phyloP scores from a whole-genome alignment of 2,329 filamentous ascomycete species.

The Dactylonectria macrodidyma region DNA sequence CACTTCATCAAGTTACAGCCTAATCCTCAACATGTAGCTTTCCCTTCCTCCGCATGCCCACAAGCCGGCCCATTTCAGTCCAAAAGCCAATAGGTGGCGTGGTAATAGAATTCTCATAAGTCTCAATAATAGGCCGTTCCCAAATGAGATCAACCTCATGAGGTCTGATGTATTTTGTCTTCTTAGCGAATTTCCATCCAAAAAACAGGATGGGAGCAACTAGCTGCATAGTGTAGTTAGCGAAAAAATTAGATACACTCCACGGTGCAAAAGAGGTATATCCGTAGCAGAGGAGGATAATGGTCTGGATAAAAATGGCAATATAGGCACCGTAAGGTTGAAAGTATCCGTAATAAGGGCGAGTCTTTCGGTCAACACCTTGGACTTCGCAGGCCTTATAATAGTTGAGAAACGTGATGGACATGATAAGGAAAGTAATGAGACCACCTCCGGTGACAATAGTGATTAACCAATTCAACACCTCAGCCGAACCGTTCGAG shows the following conservation, averaged over 20 bases:
- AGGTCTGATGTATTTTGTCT: conserved; percentile 67
- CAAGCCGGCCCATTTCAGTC: conserved; percentile 62
- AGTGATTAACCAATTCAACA: conserved; percentile 68
- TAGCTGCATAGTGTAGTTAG: conserved; percentile 72
- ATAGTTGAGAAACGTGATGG: conserved; percentile 62
- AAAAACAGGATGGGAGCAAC: conserved; percentile 68
- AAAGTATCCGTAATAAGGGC: conserved; percentile 72
- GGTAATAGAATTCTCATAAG: conserved; percentile 69
- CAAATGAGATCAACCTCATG: conserved; percentile 72
- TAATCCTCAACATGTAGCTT: conserved; percentile 21
- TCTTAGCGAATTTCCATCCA: conserved; percentile 75
- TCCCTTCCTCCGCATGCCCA: conserved; percentile 37
- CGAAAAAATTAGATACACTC: conserved; percentile 63
- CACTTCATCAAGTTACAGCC: neutral
- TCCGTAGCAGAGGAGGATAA: conserved; percentile 67
- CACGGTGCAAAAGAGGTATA: conserved; percentile 68
- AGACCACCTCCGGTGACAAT: conserved; percentile 71
- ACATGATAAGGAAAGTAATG: conserved; percentile 74
- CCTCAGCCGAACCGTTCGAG: conserved; percentile 62
- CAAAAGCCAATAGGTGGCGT: conserved; percentile 67
- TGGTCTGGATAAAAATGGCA: conserved; percentile 57
- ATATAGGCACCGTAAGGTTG: conserved; percentile 72
- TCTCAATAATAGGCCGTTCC: conserved; percentile 72
- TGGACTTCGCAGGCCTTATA: conserved; percentile 69
- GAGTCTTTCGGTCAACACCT: conserved; percentile 63